These are phyloP conservation scores for Kodamaea ohmeri DNA, from an alignment of 1,139 yeast species.

Conservation along the genomic window DNA sequence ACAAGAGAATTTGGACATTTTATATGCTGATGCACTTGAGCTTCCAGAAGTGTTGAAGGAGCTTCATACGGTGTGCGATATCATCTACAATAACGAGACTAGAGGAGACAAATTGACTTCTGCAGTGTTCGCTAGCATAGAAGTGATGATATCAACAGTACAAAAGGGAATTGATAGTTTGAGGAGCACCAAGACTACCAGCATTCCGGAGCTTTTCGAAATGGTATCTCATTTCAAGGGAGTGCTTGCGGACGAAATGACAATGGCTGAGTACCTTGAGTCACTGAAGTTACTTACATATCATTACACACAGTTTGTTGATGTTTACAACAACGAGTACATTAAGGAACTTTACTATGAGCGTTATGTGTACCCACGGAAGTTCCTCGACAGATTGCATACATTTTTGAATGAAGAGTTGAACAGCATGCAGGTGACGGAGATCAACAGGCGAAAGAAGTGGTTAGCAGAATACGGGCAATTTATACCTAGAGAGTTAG, in stretches of 20 bases:
- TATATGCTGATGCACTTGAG: constrained; percentile 35
- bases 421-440: constrained; percentile 33
- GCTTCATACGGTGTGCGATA: constrained; percentile 32
- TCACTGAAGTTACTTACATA: constrained; percentile 31
- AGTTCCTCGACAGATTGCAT: constrained; percentile 31
- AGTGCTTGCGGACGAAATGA: constrained; percentile 3
- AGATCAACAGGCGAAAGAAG: constrained; percentile 31
- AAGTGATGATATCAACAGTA: constrained; percentile 16
- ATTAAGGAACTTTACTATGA: constrained; percentile 42
- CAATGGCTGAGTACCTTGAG: constrained; percentile 9
- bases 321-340: constrained; percentile 37
- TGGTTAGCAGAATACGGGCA: constrained; percentile 44
- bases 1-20: constrained; percentile 21
- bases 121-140: constrained; percentile 19
- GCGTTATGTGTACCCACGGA: constrained; percentile 39
- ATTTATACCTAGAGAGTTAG: constrained; percentile 42
- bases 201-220: constrained; percentile 26
- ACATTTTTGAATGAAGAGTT: constrained; percentile 37
- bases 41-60: constrained; percentile 22
- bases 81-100: constrained; percentile 35
- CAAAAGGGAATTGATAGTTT: constrained; percentile 20
- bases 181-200: constrained; percentile 24
- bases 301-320: constrained; percentile 38
- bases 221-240: constrained; percentile 14
- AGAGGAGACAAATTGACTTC: constrained; percentile 29